Evolutionary conservation across 2,329 filamentous ascomycete species (phyloP).

Genomic region (Fusarium sp.): DNA sequence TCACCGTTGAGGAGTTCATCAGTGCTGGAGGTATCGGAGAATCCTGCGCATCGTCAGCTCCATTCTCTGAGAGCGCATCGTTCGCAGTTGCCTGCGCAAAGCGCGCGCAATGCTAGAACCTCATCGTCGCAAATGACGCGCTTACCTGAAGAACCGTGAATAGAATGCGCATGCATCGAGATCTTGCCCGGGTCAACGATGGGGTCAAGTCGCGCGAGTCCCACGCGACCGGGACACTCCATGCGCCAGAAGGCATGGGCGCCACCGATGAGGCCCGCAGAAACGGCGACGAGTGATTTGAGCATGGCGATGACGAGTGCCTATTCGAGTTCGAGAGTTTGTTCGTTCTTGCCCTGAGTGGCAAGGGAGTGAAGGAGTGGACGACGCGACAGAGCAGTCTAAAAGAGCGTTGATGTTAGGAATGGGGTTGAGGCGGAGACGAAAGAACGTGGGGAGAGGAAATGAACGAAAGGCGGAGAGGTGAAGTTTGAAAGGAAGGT

Average conservation of each 20-base stretch:
- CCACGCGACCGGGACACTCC: constrained; percentile 79
- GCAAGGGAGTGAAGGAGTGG: constrained; percentile 45
- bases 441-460: not conserved
- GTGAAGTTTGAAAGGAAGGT: constrained; percentile 11
- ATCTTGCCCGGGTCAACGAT: constrained; percentile 72
- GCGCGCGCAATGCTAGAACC: not conserved
- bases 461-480: not conserved
- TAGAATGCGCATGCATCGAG: constrained; percentile 77
- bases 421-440: constrained; percentile 9
- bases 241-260: constrained; percentile 88
- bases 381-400: constrained; percentile 53
- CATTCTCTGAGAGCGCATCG: not conserved
- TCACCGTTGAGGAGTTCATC: constrained; percentile 68
- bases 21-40: constrained; percentile 69
- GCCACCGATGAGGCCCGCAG: constrained; percentile 51
- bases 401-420: constrained; percentile 29
- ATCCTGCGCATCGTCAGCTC: constrained; percentile 62
- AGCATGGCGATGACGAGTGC: constrained; percentile 46
- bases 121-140: constrained; percentile 32
- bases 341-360: constrained; percentile 15
- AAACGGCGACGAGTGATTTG: constrained; percentile 48
- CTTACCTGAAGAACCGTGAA: constrained; percentile 83
- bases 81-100: not conserved
- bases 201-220: constrained; percentile 81
- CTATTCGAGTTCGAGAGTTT: constrained; percentile 43